Conservation (phyloP, 306 rosid species). For the Cicer bijugum region DNA sequence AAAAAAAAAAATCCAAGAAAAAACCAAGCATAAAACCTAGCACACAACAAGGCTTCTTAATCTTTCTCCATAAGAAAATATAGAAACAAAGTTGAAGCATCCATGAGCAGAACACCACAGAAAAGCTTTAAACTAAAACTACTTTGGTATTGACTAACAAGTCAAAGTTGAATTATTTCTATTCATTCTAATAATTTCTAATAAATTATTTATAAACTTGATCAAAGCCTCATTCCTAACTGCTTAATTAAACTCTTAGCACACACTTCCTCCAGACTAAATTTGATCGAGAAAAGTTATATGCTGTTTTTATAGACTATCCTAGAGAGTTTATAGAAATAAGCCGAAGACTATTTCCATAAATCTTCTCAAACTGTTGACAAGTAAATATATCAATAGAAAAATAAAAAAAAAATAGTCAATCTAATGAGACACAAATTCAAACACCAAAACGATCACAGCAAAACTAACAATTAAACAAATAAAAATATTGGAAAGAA, state of each 20-base stretch:
- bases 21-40: constrained; percentile 2
- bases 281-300: no score
- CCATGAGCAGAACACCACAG: not conserved
- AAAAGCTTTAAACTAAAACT: constrained; percentile 6
- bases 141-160: constrained; percentile 31
- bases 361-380: no score
- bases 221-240: no score
- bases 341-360: no score
- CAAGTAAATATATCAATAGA: no score
- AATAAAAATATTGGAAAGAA: not conserved
- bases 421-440: no score
- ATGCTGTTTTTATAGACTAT: no score
- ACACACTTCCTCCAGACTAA: no score
- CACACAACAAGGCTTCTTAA: constrained; percentile 2
- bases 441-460: not conserved
- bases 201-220: no score
- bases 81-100: constrained; percentile 16
- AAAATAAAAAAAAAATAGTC: no score
- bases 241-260: no score
- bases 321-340: no score
- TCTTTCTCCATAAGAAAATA: not conserved
- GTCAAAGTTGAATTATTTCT: not conserved
- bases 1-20: not conserved
- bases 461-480: not conserved
- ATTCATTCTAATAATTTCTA: not conserved